Base-by-base conservation (phyloP, 225 moss, liverwort and hornwort genomes). In the Polytrichum commune region DNA sequence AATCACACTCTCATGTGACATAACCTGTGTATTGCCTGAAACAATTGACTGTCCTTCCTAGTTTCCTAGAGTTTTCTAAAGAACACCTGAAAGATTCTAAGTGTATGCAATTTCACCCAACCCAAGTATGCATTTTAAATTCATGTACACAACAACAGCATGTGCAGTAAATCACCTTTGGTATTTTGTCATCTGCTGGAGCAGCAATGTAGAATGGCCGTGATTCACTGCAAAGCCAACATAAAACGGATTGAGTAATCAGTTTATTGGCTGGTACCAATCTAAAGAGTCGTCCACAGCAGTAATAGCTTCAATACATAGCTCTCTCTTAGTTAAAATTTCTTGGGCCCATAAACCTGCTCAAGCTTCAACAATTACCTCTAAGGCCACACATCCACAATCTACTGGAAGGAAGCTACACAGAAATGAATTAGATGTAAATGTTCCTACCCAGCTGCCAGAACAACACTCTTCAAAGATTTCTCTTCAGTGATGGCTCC, bases 181-280 rank as follows among this genome's bases (percentile, higher is more conserved):
- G 94, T 73, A 97, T 76, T 75, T 91, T 94, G 66, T 97, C 94
- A 85, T 97, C 94, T 5, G 76, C 73, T 70, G 89, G 82, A 28
- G 82, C 73, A 38, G 83, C 82, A 70, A 97, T 79, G 72, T 84
- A 97, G 70, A 97, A 88, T 24, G 96, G 85, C 33, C 86, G 88
- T 35, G 85, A 85, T 87, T 97, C 93, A 65, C 96, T 96, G 92
- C 73, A 55, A 69, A 72, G 68, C 29, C 72, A 70, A 18, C 24
- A 62, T 20, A 28, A 54, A 29, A 26, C 29, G 13, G 18, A 5
- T 19, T 61, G 0, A 61, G 23, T 26, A 61, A 22, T n/a, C 60
- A 26, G 60, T 61, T 20, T 22, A 61, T n/a, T 61, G 60, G 60
- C n/a, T n/a, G 7, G 22, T 20, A 23, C 60, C 25, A n/a, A n/a